Base-by-base conservation (phyloP, 129 eudicot genomes). In the Chrysanthemum seticuspe region DNA sequence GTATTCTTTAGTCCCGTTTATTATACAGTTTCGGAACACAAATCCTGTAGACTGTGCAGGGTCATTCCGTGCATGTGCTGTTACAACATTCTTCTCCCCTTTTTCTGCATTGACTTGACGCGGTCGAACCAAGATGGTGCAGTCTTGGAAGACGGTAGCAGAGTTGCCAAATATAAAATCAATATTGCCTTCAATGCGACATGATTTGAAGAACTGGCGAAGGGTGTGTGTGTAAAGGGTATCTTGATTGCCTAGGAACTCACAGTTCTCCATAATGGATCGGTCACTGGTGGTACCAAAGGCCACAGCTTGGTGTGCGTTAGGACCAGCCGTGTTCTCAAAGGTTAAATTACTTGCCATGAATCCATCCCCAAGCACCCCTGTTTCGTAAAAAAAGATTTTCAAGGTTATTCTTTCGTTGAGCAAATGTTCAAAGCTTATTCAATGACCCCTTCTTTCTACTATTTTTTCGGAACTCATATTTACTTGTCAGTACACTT, bases 311-410 rank as follows among this genome's bases (percentile, higher is more conserved):
- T 83, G 87, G 72, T 83, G 76, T 21, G 62, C 63, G 12, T 45
- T 15, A 0, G 79, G 76, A 7, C 82, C 79, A 21, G 87, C 83
- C 0, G 83, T 85, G 89, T 87, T 87, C 52, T 71, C 65, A 47
- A 87, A 73, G 57, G 79, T 67, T 48, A 85, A 73, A 76, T 82
- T 83, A 18, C 80, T 83, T 54, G 84, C 96, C 53, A 83, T 82
- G 82, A 86, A 86, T 76, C 89, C 88, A 27, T 81, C 79, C 6
- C 84, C 96, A 10, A 77, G 73, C 23, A 81, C 88, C 60, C 85
- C 96, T 83, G 76, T 64, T 65, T 15, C 54, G 71, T 12, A 15
- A 71, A 16, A 29, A n/a, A 27, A 23, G 45, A 6, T 21, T 1
- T 11, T 9, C 12, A 0, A 25, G n/a, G 13, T 21, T 31, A 31